phyloP scores from a whole-genome alignment of 2,329 filamentous ascomycete genomes.

The Monosporascus cannonballus region DNA sequence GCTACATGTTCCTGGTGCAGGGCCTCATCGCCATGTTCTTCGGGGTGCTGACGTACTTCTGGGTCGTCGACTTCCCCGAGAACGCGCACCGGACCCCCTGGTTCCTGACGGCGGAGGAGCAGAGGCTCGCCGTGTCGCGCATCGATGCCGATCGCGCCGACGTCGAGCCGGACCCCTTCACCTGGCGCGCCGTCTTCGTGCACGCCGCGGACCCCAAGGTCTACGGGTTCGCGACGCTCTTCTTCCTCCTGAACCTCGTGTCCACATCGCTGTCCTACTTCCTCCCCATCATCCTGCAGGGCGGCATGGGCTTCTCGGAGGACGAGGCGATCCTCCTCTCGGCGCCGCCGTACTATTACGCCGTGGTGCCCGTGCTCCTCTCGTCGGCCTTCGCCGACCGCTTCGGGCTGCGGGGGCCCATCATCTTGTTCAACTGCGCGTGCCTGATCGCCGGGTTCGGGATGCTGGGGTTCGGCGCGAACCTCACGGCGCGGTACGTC shows the following conservation, averaged over 20 bases:
- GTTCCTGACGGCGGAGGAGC: conserved; percentile 53
- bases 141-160: conserved; percentile 59
- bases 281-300: conserved; percentile 52
- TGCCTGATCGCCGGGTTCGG: conserved; percentile 58
- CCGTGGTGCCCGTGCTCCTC: conserved; percentile 56
- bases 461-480: conserved; percentile 56
- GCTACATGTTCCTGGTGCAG: conserved; percentile 65
- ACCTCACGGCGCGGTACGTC: conserved; percentile 56
- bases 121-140: conserved; percentile 46
- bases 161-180: conserved; percentile 49
- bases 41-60: conserved; percentile 58
- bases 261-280: conserved; percentile 62
- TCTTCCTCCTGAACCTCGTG: conserved; percentile 62
- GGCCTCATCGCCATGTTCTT: conserved; percentile 54
- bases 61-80: conserved; percentile 67
- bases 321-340: conserved; percentile 54
- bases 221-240: conserved; percentile 58
- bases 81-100: conserved; percentile 47
- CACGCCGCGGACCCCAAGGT: conserved; percentile 56
- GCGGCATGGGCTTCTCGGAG: conserved; percentile 48
- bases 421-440: conserved; percentile 59
- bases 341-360: conserved; percentile 63
- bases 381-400: conserved; percentile 58
- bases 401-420: conserved; percentile 52
- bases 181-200: conserved; percentile 45